Evolutionary conservation across 805 yeast species (phyloP).

Genomic region (Ogataea populi-albae): DNA sequence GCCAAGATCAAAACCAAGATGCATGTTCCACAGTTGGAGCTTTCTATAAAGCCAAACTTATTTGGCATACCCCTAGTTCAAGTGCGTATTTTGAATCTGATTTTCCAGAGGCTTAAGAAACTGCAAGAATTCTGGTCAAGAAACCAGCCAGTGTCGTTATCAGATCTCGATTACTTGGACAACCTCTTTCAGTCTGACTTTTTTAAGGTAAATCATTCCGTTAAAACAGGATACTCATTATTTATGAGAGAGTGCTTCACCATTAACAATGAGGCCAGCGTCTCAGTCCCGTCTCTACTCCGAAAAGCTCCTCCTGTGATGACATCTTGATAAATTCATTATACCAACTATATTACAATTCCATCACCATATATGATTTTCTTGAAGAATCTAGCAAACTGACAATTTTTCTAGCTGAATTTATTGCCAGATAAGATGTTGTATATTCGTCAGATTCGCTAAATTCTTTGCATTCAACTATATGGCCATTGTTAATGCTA

Average conservation of each 20-base stretch:
- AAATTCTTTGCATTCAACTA: constrained; percentile 8
- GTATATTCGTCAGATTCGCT: constrained; percentile 13
- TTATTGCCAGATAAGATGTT: constrained; percentile 36
- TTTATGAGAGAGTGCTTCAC: constrained; percentile 14
- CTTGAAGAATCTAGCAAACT: constrained; percentile 40
- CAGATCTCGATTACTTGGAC: constrained; percentile 20
- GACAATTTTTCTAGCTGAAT: constrained; percentile 31
- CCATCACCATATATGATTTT: constrained; percentile 39
- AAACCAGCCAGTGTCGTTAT: constrained; percentile 16
- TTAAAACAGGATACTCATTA: constrained; percentile 15
- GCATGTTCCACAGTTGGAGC: constrained; percentile 12
- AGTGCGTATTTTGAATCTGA: constrained; percentile 16
- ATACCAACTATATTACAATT: constrained; percentile 11
- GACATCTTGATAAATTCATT: too few species aligned
- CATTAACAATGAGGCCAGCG: constrained; percentile 15
- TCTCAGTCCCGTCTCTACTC: constrained; percentile 9
- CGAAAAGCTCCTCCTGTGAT: constrained; percentile 9
- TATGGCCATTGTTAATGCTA: constrained; percentile 5
- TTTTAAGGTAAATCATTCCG: constrained; percentile 1
- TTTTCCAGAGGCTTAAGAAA: constrained; percentile 12
- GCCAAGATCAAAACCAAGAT: constrained; percentile 9
- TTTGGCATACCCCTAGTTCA: constrained; percentile 24
- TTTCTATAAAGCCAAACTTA: constrained; percentile 17
- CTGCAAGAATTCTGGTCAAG: constrained; percentile 13
- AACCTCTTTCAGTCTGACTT: constrained; percentile 4